Conservation (phyloP, 768 basidiomycete species). For the Trametes elegans region DNA sequence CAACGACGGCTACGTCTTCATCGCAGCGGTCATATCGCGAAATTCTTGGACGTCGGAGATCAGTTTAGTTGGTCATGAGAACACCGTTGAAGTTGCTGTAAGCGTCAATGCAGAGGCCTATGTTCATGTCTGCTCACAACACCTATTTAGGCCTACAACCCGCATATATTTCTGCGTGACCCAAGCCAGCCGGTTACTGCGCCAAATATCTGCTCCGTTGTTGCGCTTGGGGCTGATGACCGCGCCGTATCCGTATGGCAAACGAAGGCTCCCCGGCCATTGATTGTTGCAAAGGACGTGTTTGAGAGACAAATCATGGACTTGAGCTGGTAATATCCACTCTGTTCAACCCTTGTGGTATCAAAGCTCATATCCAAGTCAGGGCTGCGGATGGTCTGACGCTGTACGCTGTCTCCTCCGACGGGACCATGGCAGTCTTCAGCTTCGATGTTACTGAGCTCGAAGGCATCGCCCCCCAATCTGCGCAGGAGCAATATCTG, state of each 20-base stretch:
- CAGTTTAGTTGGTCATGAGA: conserved; percentile 94
- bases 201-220: conserved; percentile 85
- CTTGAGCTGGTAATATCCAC: conserved; percentile 70
- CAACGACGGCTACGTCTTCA: conserved; percentile 93
- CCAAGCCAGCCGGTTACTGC: conserved; percentile 64
- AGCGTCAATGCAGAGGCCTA: conserved; percentile 28
- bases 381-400: conserved; percentile 94
- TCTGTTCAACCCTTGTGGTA: conserved; percentile 1
- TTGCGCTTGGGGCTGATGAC: conserved; percentile 93
- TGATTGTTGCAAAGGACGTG: conserved; percentile 91
- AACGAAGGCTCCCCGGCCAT: conserved; percentile 85
- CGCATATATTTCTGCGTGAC: conserved; percentile 88
- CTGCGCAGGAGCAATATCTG: conserved; percentile 75
- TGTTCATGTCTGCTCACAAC: conserved; percentile 2
- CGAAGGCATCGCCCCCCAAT: conserved; percentile 74
- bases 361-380: not conserved
- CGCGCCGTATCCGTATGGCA: conserved; percentile 95
- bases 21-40: conserved; percentile 91
- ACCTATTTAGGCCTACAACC: conserved; percentile 77
- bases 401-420: conserved; percentile 92
- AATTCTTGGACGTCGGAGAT: conserved; percentile 90
- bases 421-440: conserved; percentile 91
- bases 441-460: conserved; percentile 78
- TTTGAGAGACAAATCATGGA: conserved; percentile 96
- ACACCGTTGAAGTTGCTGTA: conserved; percentile 94